Percentiles rank a stretch among this genome's conserved stretches.
These are phyloP conservation scores for Ceratobasidium theobromae DNA, from an alignment of 1,284 basidiomycete genomes.

Conservation along the genomic window DNA sequence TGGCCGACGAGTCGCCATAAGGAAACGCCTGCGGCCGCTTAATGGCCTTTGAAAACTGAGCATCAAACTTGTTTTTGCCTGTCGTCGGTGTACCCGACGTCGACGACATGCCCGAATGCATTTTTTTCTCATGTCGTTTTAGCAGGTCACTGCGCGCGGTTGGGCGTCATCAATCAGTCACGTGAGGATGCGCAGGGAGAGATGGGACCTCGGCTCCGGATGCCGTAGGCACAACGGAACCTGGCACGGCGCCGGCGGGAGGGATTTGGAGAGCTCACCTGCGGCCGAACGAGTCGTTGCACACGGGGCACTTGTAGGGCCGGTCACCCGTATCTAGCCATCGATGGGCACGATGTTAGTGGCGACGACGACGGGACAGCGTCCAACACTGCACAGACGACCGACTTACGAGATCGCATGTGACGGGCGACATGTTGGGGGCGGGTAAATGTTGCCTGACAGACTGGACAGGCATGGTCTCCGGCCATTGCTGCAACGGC, in stretches of 20 bases:
- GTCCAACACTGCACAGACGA: conserved; percentile 30
- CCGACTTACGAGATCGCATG: conserved; percentile 81
- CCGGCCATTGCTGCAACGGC: conserved; percentile 55
- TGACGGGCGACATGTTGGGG: conserved; percentile 89
- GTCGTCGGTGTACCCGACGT: neutral
- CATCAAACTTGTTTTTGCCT: conserved; percentile 6
- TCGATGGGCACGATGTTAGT: neutral
- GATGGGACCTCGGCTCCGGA: neutral
- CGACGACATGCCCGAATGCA: conserved; percentile 1
- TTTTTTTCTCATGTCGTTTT: conserved; percentile 24
- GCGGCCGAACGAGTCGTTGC: conserved; percentile 85
- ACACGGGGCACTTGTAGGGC: conserved; percentile 86
- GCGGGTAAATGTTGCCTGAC: conserved; percentile 82
- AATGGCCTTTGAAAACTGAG: neutral
- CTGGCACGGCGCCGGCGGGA: neutral
- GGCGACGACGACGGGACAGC: neutral
- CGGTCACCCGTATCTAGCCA: conserved; percentile 44
- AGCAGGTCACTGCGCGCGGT: conserved; percentile 12
- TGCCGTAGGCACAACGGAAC: neutral
- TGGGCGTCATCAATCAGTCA: neutral
- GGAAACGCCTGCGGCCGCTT: conserved; percentile 15
- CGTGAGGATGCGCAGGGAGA: neutral
- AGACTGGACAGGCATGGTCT: conserved; percentile 77
- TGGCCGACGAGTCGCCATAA: conserved; percentile 1
- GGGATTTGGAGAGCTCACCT: conserved; percentile 53